Evolutionary conservation across 306 rosid genomes (phyloP).

Genomic region (Clitoria ternatea): DNA sequence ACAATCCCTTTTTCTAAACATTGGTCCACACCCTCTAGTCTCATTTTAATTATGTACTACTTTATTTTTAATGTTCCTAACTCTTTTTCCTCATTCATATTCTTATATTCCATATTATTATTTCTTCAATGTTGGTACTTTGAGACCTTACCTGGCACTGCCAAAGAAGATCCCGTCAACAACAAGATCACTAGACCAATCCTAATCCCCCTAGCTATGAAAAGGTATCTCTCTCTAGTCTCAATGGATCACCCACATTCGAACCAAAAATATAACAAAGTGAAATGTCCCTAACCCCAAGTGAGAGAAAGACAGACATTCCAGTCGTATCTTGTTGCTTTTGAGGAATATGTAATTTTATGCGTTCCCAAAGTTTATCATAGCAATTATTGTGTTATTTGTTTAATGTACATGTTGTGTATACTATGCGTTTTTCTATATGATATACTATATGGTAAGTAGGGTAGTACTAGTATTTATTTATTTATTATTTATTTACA

Average conservation of each 20-base stretch:
- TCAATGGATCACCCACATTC: slow-evolving; percentile 24
- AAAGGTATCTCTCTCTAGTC: slow-evolving; percentile 20
- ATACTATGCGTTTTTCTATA: neutral
- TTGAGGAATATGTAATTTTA: slow-evolving; percentile 69
- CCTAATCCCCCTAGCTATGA: slow-evolving; percentile 37
- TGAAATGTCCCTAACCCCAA: slow-evolving; percentile 42
- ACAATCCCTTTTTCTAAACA: slow-evolving; percentile 35
- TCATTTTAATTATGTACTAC: slow-evolving; percentile 19
- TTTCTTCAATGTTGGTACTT: slow-evolving; percentile 34
- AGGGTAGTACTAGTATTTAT: neutral
- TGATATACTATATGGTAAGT: no score
- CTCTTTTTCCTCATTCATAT: slow-evolving; percentile 6
- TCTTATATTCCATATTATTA: slow-evolving; percentile 17
- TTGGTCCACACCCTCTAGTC: slow-evolving; percentile 42
- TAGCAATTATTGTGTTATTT: slow-evolving; percentile 29
- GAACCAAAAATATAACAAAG: neutral
- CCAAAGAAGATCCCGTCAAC: slow-evolving; percentile 55
- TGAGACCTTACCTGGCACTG: slow-evolving; percentile 36
- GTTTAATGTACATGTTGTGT: neutral
- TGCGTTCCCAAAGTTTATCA: slow-evolving; percentile 61
- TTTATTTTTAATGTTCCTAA: slow-evolving; percentile 11
- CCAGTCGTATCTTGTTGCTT: slow-evolving; percentile 96
- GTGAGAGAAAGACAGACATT: slow-evolving; percentile 76
- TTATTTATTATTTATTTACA: no score
- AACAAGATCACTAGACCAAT: slow-evolving; percentile 69